Base-by-base conservation (phyloP, 495 filamentous ascomycete species). In the Lepidopterella palustris region DNA sequence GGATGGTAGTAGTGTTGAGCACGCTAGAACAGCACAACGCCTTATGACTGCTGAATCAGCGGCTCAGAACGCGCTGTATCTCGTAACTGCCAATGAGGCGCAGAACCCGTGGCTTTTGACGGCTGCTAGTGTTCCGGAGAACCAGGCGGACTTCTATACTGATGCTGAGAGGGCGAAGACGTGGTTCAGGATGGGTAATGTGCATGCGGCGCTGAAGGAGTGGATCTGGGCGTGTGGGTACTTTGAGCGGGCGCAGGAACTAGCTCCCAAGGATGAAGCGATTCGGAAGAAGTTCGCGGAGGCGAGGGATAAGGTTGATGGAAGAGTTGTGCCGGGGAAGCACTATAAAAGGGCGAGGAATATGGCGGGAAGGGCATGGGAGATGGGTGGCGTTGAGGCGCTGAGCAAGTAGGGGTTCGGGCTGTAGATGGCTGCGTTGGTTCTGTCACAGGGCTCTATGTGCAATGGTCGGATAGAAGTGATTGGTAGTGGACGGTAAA, bases 151-250 rank as follows among this genome's bases (percentile, higher is more conserved):
- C 2, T 64, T 50, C 51, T 64, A 56, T 24, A 53, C 51, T 10
- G 62, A 60, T 25, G 52, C 26, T 2, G 57, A 64, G 52, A 20
- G 45, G 11, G 57, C 28, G 4, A 13, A 21, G 24, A 24, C 23
- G 8, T 64, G 62, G 62, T 58, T 35, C 32, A 35, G n/a, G 20
- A 10, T 21, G 8, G 62, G 57, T 6, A 9, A 47, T 9, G 57
- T 52, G 23, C 62, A 64, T 28, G n/a, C 48, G 42, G 51, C 40
- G 15, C 35, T 64, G n/a, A 47, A 45, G 1, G 62, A 64, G 62
- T 21, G 18, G 18, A n/a, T 64, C 51, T 64, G 59, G 52, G 62
- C 62, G 26, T 50, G 51, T 20, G 62, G 62, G 1, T 56, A 64
- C 39, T 23, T 60, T n/a, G 62, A 64, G 45, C 26, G 62, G n/a